phyloP scores from a whole-genome alignment of 352 stramenopile genomes.

The Peronospora farinosa region DNA sequence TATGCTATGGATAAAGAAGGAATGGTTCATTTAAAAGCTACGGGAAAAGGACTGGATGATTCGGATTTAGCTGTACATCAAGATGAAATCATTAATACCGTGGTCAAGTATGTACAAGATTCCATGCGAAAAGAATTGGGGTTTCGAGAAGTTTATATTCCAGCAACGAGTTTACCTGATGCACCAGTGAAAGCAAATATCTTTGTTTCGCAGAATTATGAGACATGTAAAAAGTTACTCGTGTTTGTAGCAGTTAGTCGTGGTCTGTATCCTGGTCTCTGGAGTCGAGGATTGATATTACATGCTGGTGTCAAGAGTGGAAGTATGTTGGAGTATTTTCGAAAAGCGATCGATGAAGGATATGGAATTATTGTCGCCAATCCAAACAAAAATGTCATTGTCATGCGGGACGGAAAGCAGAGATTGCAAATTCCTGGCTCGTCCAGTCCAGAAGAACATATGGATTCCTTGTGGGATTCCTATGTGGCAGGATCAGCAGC shows the following conservation, averaged over 20 bases:
- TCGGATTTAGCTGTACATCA: constrained; percentile 83
- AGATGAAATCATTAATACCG: constrained; percentile 83
- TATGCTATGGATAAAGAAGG: constrained; percentile 81
- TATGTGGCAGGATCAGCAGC: constrained; percentile 59
- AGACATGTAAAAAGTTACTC: constrained; percentile 74
- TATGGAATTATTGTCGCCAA: constrained; percentile 87
- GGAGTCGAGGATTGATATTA: constrained; percentile 78
- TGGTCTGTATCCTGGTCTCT: constrained; percentile 75
- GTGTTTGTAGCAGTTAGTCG: constrained; percentile 81
- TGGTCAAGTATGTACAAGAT: constrained; percentile 83
- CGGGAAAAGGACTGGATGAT: constrained; percentile 73
- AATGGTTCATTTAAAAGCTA: constrained; percentile 83
- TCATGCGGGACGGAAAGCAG: constrained; percentile 74
- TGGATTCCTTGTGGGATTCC: constrained; percentile 84
- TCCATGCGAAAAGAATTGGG: constrained; percentile 76
- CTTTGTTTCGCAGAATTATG: constrained; percentile 80
- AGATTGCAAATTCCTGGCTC: constrained; percentile 78
- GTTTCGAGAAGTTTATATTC: constrained; percentile 73
- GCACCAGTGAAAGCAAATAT: constrained; percentile 68
- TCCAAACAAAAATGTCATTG: constrained; percentile 87
- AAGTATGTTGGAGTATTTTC: constrained; percentile 87
- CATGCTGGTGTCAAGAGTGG: constrained; percentile 82
- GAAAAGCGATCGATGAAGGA: constrained; percentile 76
- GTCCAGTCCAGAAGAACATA: constrained; percentile 81
- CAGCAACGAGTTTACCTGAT: constrained; percentile 47